Base-by-base conservation (phyloP, 306 rosid species). In the Trifolium dubium region DNA sequence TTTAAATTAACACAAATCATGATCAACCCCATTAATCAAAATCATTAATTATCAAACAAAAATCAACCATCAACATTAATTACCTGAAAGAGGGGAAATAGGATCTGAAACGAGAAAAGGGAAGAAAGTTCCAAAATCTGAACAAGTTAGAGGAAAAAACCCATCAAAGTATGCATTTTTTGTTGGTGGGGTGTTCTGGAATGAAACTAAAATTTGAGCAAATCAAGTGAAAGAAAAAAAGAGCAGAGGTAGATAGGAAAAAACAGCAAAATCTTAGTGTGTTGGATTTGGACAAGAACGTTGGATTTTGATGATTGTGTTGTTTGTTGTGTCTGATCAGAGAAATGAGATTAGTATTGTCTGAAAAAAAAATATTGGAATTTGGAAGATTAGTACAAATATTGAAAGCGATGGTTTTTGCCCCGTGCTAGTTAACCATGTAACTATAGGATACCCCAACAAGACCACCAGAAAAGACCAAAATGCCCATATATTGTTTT, bases 1-100 rank as follows among this genome's bases (percentile, higher is more conserved):
- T 29, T 1, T 10, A 12, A 67, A 67, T 6, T 29, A 15, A 10
- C 47, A 68, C 37, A 68, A 59, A 39, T 73, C 76, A 73, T 43
- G 15, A 47, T 41, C 66, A 79, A 73, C 83, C 74, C 64, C 64
- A 37, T 35, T 66, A 28, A 64, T 50, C 15, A 32, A 54, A 41
- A 32, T 34, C 19, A 44, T 41, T 14, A 58, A 51, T 37, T 19
- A 46, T 23, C 28, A 47, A 13, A 29, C 41, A 41, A 53, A 23
- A 61, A 32, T 11, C 28, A 53, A 19, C 3, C 43, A 37, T 67
- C 23, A 15, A 44, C 15, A 41, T 32, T 6, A 6, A 28, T 63
- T 70, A 81, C 84, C 84, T 63, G 73, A 35, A 72, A 30, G 84
- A 60, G 19, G 31, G 31, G 5, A 60, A 60, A 31, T 7, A 60